Conservation (phyloP, 2,329 filamentous ascomycete species). For the Ceratocystis cacaofunesta region DNA sequence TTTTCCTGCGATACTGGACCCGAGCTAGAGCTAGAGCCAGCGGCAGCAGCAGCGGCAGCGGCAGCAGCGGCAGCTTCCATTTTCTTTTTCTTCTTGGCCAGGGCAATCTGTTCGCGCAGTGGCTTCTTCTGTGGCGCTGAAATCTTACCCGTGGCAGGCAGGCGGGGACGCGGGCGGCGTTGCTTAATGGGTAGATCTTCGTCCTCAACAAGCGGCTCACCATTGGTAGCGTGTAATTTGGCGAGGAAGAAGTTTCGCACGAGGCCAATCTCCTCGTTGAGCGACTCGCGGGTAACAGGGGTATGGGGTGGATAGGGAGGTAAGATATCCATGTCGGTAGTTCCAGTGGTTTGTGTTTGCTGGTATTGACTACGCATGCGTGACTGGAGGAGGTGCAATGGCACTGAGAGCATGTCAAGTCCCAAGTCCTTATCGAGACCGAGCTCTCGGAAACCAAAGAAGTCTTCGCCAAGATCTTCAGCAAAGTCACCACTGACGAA, state of each 20-base stretch:
- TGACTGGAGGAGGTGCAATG: slow-evolving; percentile 83
- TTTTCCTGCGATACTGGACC: background rate
- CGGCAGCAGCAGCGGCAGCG: background rate
- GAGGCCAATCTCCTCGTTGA: slow-evolving; percentile 69
- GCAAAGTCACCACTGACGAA: slow-evolving; percentile 95
- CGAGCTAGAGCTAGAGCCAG: background rate
- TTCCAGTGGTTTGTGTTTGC: slow-evolving; percentile 51
- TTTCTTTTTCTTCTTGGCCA: slow-evolving; percentile 82
- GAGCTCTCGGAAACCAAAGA: slow-evolving; percentile 94
- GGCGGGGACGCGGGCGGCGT: slow-evolving; percentile 52
- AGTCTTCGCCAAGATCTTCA: slow-evolving; percentile 94
- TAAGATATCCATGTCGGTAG: slow-evolving; percentile 47
- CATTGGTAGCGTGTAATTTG: slow-evolving; percentile 71
- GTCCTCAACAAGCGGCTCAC: slow-evolving; percentile 58
- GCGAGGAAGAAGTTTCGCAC: slow-evolving; percentile 82
- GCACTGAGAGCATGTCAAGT: slow-evolving; percentile 73
- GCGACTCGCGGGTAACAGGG: slow-evolving; percentile 62
- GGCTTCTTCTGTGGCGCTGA: slow-evolving; percentile 70
- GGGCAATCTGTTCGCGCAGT: slow-evolving; percentile 64
- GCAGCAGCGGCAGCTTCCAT: slow-evolving; percentile 35
- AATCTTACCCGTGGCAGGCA: slow-evolving; percentile 67
- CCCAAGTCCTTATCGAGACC: slow-evolving; percentile 86
- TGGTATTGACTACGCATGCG: slow-evolving; percentile 77
- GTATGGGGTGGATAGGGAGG: slow-evolving; percentile 55
- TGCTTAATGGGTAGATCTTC: slow-evolving; percentile 91